Evolutionary conservation across 192 early-diverging fungal species (phyloP), one percentile per base, ranked within the genome.

Genomic region (Borealophlyctis nickersoniae): DNA sequence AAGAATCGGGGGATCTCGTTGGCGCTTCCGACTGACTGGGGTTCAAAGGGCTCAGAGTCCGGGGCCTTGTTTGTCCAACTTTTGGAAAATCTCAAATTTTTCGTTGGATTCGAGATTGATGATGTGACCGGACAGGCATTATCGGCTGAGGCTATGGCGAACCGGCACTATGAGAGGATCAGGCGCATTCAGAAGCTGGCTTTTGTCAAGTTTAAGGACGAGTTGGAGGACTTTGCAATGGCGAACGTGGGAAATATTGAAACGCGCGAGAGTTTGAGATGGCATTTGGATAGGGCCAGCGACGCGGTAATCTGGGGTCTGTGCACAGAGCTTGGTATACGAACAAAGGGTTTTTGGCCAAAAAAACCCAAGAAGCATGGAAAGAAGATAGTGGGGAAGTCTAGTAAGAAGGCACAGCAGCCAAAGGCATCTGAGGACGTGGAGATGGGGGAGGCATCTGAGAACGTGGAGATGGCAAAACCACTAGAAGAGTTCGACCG

Each of bases 71-170:
- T 88, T 30, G 75, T 80, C n/a, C 81, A 88, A 36, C 77, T 95
- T 23, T 55, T 88, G 36, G 84, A 82, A 14, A 77, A 86, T 52
- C 81, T 91, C n/a, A 76, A 71, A 19, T 86, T 82, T 61, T 92
- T 95, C 66, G 69, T 81, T 13, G 76, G 77, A 36, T 96, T 96
- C 58, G 88, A 90, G 34, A 88, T 99, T 16, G 83, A 89, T 61
- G 88, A 92, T 34, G 80, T 88, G 16, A 90, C 88, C 3, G 96
- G 96, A 33, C 63, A 74, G 19, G 82, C 90, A 1, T 75, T 97
- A 28, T 82, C 83, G 2, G 79, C 79, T 14, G 74, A 75, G 2
- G 85, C 92, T 36, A 85, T 86, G 68, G 82, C 75, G 0, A 81
- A 84, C 45, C 49, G 66, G 3, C 85, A 91, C 57, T 86, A 89